Percentiles rank a stretch among this genome's conserved stretches.
Evolutionary conservation across 805 yeast species (phyloP).

Genomic region (Starmera quercuum): DNA sequence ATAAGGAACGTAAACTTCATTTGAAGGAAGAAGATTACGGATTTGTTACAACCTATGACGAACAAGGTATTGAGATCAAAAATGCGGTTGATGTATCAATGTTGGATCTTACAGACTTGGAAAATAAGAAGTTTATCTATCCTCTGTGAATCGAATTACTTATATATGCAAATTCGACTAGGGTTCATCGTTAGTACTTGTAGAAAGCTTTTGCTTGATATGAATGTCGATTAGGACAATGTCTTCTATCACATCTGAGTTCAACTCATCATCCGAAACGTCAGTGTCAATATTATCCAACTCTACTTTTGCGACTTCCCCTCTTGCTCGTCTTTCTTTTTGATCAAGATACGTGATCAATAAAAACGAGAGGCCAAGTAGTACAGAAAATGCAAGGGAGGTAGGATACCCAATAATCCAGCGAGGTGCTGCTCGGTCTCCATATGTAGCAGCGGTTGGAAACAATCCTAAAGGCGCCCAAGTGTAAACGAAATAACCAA

Average conservation of each 20-base stretch:
- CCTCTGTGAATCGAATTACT: constrained; percentile 26
- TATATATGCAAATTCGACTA: no score
- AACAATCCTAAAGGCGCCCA: constrained; percentile 3
- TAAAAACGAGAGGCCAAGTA: background rate
- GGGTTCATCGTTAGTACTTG: no score
- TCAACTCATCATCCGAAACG: background rate
- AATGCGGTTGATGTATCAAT: constrained; percentile 30
- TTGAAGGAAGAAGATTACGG: constrained; percentile 17
- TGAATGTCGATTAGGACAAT: no score
- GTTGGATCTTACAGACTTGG: constrained; percentile 46
- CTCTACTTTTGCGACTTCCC: background rate
- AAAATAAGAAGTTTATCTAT: constrained; percentile 43
- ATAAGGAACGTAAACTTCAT: constrained; percentile 22
- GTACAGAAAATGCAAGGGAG: background rate
- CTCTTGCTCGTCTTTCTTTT: background rate
- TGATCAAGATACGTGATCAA: background rate
- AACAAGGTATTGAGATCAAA: constrained; percentile 16
- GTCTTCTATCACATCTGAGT: no score
- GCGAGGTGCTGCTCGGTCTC: constrained; percentile 2
- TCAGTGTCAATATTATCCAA: background rate
- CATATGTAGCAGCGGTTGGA: constrained; percentile 1
- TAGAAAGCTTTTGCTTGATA: no score
- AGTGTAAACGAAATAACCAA: background rate
- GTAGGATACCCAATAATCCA: constrained; percentile 1
- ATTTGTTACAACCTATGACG: constrained; percentile 17